Base-by-base conservation (phyloP, 257 asterid species). In the Capsicum rhomboideum region DNA sequence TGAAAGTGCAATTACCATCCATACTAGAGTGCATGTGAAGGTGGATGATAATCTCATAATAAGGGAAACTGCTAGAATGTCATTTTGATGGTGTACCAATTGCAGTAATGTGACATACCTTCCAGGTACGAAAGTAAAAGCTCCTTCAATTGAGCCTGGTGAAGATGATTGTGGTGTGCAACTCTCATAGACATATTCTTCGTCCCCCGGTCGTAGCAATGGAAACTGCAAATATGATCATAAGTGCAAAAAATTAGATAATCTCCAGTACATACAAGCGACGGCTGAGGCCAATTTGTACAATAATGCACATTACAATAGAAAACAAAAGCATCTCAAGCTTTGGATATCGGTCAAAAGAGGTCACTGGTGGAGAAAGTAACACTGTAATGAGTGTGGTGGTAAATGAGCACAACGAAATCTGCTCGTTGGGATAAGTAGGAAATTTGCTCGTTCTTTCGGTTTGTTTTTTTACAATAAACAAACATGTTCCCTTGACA, bases 41-140 rank as follows among this genome's bases (percentile, higher is more conserved):
- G 81, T 26, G 44, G 26, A 75, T 50, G 59, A 52, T 20, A 69
- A 21, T 23, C 40, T 40, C 17, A 66, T 46, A 37, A 40, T 49
- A 55, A n/a, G 28, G 54, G 11, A 50, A 50, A 26, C 56, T 20
- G 37, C 55, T 23, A 56, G 31, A 54, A 20, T 12, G 14, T 34
- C 21, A 20, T 55, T 31, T 16, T 74, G 55, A 83, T 44, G 82
- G 66, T 10, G 46, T 16, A 77, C 2, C 63, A 50, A 77, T 28
- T 50, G 77, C 52, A 78, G 8, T 50, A 20, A 77, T 54, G 31
- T 9, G 21, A 56, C 69, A 46, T 94, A 96, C 99, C 98, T 92
- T 86, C 99, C 99, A 68, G 99, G 98, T 67, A 96, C 93, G 85
- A 92, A 94, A 85, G 97, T 96, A 85, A 94, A 93, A 82, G 86